Evolutionary conservation across 805 yeast genomes (phyloP), one percentile per base, ranked within the genome.

Genomic region (Lachancea quebecensis): DNA sequence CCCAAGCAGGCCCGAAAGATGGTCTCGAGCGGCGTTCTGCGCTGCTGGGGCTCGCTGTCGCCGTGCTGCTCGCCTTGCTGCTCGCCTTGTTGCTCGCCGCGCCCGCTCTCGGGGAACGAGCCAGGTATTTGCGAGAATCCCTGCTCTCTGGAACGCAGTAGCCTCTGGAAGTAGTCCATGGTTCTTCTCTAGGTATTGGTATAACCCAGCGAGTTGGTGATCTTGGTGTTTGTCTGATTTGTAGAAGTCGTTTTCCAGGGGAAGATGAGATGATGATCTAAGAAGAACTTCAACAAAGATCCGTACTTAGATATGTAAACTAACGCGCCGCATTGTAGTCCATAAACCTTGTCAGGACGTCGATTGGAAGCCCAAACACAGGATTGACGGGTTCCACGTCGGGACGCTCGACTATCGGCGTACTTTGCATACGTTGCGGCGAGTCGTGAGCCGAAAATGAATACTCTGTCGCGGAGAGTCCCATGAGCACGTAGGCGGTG

Each of bases 401-500:
- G 9, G 39, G 10, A 5, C 59, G 48, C 9, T 21, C 31, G 8
- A 14, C 16, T 4, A 35, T 35, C 16, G 44, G 39, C 28, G 7
- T 25, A 3, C 49, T 41, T 8, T 10, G 31, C 1, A 54, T 46
- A 11, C 30, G 17, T 8, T 29, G 21, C 2, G 49, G 21, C 2
- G 49, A 30, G 1, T 35, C 40, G 27, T 40, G 38, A 4, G 18
- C 17, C 11, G 14, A 38, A 30, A 45, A 59, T 1, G 42, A 15
- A 38, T 51, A 49, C 34, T 60, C 62, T 2, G 62, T 45, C 10
- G 57, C 45, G 3, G 58, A 76, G 27, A 91, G 67, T 0, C 99
- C 99, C 44, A 83, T 67, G 2, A 90, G 66, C 0, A 81, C 79
- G 60, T 93, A 93, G 59, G 90, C 88, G 1, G 96, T 82, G 58